phyloP scores from a whole-genome alignment of 176 grass and related monocot species.

The Metroxylon sagu region DNA sequence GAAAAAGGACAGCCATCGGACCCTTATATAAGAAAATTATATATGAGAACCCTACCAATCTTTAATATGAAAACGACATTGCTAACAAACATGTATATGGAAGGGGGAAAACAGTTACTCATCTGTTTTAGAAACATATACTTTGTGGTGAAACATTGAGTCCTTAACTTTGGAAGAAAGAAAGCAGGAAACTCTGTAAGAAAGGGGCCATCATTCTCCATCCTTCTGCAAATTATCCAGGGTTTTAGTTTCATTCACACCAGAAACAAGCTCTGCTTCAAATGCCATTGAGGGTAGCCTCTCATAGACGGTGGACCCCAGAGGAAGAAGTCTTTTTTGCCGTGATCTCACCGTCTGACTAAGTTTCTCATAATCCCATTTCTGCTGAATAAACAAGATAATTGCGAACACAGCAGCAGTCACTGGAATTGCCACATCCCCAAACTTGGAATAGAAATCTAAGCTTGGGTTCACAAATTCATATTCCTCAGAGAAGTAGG shows the following conservation, averaged over 20 bases:
- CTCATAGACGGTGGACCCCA: conserved; percentile 86
- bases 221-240: conserved; percentile 8
- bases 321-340: conserved; percentile 73
- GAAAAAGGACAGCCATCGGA: too few species aligned
- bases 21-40: too few species aligned
- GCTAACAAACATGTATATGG: too few species aligned
- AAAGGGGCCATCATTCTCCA: not conserved
- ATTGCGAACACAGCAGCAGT: conserved; percentile 37
- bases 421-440: conserved; percentile 74
- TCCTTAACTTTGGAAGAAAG: too few species aligned
- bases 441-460: conserved; percentile 80
- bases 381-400: conserved; percentile 66
- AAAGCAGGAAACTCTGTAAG: too few species aligned
- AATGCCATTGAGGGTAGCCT: conserved; percentile 75
- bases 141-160: too few species aligned
- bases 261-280: conserved; percentile 71
- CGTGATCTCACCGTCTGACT: conserved; percentile 56
- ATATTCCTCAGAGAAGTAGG: conserved; percentile 79
- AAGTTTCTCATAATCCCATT: conserved; percentile 83
- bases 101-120: too few species aligned
- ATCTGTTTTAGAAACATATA: too few species aligned
- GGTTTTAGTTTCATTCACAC: conserved; percentile 23
- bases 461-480: conserved; percentile 85
- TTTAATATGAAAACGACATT: too few species aligned
- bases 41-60: too few species aligned